A percentile compares a stretch with the other conserved stretches of the same genome.
Conservation (phyloP, 345 rosid genomes). For the Eutrema japonicum region DNA sequence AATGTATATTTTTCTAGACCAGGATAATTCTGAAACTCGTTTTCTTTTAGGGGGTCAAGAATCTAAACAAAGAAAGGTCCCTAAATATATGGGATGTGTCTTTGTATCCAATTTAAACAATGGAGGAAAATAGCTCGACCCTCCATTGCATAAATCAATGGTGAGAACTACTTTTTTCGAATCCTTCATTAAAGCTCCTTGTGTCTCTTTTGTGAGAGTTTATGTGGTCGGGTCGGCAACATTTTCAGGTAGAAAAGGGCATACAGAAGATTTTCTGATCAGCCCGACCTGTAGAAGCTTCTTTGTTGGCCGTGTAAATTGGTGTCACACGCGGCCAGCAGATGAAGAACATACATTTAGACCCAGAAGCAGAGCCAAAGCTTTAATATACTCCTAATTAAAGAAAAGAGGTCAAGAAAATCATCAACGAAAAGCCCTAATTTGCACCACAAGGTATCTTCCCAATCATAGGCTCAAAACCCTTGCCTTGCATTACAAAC, state of each 20-base stretch:
- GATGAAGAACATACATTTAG: constrained; percentile 44
- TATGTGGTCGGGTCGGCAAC: constrained; percentile 46
- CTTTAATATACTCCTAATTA: constrained; percentile 29
- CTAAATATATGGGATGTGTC: constrained; percentile 39
- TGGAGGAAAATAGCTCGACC: constrained; percentile 43
- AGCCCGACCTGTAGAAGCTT: constrained; percentile 40
- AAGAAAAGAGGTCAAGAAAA: background rate
- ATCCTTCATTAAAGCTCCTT: constrained; percentile 45
- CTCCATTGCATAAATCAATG: constrained; percentile 42
- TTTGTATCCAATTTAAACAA: constrained; percentile 40
- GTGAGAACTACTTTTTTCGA: constrained; percentile 28
- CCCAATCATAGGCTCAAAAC: background rate
- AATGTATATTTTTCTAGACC: constrained; percentile 36
- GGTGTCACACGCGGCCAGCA: constrained; percentile 47
- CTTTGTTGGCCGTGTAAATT: constrained; percentile 52
- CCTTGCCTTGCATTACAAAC: constrained; percentile 7
- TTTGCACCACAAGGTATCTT: constrained; percentile 14
- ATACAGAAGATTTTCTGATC: constrained; percentile 31
- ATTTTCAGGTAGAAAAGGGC: constrained; percentile 22
- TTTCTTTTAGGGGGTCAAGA: constrained; percentile 29
- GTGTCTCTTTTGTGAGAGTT: constrained; percentile 38
- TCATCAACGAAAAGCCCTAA: constrained; percentile 1
- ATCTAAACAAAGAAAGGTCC: constrained; percentile 42
- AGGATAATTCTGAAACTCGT: constrained; percentile 24
- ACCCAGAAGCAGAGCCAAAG: constrained; percentile 31